Evolutionary conservation across 192 early-diverging fungal genomes (phyloP).

Genomic region (Glomus cerebriforme): DNA sequence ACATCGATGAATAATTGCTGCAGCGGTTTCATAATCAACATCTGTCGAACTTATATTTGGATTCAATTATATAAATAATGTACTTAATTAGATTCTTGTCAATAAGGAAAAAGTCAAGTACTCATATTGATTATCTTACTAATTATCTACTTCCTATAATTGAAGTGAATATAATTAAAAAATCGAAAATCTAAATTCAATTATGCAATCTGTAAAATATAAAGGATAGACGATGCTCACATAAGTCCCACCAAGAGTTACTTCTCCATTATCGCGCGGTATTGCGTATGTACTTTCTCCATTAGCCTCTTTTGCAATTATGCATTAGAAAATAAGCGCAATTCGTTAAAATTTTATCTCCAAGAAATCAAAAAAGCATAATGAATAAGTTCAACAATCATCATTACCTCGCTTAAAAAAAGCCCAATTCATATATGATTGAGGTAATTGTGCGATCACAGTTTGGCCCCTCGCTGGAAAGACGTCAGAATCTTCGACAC

Average conservation of each 20-base stretch:
- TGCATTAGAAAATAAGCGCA: neutral
- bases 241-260: conserved; percentile 70
- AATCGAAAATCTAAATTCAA: conserved; percentile 2
- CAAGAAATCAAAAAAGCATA: neutral
- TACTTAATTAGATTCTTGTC: neutral
- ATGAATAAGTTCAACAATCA: conserved; percentile 12
- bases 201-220: neutral
- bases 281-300: conserved; percentile 68
- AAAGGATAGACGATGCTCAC: conserved; percentile 5
- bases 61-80: neutral
- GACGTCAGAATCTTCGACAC: conserved; percentile 70
- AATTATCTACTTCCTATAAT: conserved; percentile 15
- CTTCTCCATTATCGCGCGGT: conserved; percentile 73
- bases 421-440: conserved; percentile 58
- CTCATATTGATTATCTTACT: conserved; percentile 12
- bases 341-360: neutral
- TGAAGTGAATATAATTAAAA: neutral
- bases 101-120: neutral
- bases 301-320: conserved; percentile 4
- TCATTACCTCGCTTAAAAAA: conserved; percentile 44
- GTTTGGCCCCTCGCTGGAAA: conserved; percentile 84
- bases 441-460: conserved; percentile 67
- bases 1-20: conserved; percentile 48
- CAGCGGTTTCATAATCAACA: conserved; percentile 40
- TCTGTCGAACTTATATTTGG: conserved; percentile 33